Base-by-base conservation (phyloP, 257 asterid species). In the Lithospermum erythrorhizon region DNA sequence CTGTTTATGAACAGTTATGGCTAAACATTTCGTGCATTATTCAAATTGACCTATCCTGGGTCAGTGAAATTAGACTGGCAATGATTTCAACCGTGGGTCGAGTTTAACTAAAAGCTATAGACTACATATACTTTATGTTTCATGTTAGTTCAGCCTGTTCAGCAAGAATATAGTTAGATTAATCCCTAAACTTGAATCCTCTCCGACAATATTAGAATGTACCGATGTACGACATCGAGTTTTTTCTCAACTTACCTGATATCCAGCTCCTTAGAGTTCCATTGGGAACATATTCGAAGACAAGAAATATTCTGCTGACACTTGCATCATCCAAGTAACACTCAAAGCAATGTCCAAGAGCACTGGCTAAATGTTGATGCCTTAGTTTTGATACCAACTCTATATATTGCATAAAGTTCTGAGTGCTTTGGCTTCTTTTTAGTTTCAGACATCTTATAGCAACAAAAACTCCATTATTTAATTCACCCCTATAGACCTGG, bases 321-420 rank as follows among this genome's bases (percentile, higher is more conserved):
- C 82, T 83, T 9, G 96, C 83, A 75, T 87, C 98, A 61, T 90
- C 96, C 74, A 76, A 73, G 80, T 76, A 63, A 73, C 78, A 87
- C 78, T 83, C 95, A n/a, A 87, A 85, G 82, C 98, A 90, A 75
- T 87, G 98, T 55, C 98, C 98, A 56, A 87, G 85, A 67, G 93
- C 75, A 61, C 95, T 85, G 61, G 75, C 93, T 84, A 90, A 70
- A 71, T 90, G 83, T 22, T 72, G 93, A 63, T 90, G 93, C 55
- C 98, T 82, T 64, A 90, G 91, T 70, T 85, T 90, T 0, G 94
- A 83, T 65, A 83, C 70, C 77, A 78, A 67, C 70, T 90, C 98
- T 13, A 87, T 70, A 68, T 78, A 89, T 64, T 81, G 87, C 98
- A 81, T 83, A 13, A 87, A 74, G 77, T 74, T 76, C 63, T 79